phyloP scores from a whole-genome alignment of 1,284 basidiomycete genomes.

The Lignosus rhinocerotis region DNA sequence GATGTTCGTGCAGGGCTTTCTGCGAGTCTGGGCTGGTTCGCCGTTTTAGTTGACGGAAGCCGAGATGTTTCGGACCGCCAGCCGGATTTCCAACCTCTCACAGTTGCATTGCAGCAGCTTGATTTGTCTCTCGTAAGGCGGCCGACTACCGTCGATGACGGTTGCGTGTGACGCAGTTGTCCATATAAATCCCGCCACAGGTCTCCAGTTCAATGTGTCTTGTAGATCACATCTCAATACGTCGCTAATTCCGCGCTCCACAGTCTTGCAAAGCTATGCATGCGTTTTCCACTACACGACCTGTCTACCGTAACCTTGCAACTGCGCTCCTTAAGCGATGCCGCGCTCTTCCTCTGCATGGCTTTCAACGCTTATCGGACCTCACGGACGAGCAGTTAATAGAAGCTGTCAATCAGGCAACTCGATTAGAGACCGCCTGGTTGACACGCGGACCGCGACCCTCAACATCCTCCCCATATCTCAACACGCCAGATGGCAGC shows the following conservation, averaged over 20 bases:
- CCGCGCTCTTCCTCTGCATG: conserved; percentile 63
- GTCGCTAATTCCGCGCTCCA: neutral
- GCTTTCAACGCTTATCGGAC: conserved; percentile 66
- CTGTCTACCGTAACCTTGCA: conserved; percentile 66
- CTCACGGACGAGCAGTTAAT: conserved; percentile 60
- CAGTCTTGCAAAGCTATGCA: conserved; percentile 64
- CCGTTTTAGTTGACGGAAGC: too few species aligned
- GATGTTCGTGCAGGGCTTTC: too few species aligned
- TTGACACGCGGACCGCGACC: conserved; percentile 56
- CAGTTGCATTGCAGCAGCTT: too few species aligned
- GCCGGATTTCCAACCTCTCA: neutral
- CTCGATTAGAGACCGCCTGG: conserved; percentile 63
- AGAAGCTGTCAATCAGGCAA: conserved; percentile 59
- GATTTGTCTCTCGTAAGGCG: too few species aligned
- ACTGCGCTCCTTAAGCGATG: conserved; percentile 60
- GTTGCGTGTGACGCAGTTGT: too few species aligned
- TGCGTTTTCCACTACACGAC: conserved; percentile 58
- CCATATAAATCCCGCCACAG: too few species aligned
- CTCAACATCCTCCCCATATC: conserved; percentile 24
- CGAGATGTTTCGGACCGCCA: too few species aligned
- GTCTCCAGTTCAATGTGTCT: neutral
- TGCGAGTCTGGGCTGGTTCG: too few species aligned
- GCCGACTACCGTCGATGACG: too few species aligned
- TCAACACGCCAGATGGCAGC: conserved; percentile 9
- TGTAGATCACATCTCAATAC: neutral